Percentiles rank a stretch among this genome's conserved stretches.
These are phyloP conservation scores for Grosmannia clavigera DNA, from an alignment of 2,329 filamentous ascomycete species.

Conservation along the genomic window DNA sequence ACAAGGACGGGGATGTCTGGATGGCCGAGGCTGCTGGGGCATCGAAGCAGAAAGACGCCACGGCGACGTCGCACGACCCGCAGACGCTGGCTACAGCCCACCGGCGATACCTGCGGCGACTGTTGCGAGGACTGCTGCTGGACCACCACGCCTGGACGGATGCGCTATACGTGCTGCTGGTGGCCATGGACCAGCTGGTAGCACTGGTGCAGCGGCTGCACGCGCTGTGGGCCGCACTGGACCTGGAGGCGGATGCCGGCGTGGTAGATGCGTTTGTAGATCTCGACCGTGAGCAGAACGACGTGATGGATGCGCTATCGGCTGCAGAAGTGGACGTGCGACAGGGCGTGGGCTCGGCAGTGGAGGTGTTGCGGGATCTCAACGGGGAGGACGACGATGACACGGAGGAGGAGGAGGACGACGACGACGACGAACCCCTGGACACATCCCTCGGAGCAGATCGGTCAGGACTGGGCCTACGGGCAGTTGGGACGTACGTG, in stretches of 20 bases:
- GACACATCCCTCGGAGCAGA: constrained; percentile 23
- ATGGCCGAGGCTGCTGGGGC: constrained; percentile 14
- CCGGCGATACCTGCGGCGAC: constrained; percentile 56
- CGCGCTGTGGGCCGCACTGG: constrained; percentile 61
- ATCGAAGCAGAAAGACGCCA: not conserved
- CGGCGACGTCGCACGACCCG: constrained; percentile 45
- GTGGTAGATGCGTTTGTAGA: constrained; percentile 66
- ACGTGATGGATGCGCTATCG: constrained; percentile 52
- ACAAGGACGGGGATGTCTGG: constrained; percentile 30
- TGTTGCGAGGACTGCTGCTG: constrained; percentile 55
- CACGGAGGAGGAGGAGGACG: constrained; percentile 12
- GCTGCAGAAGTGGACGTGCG: constrained; percentile 54
- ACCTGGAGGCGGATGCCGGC: constrained; percentile 71
- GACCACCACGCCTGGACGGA: constrained; percentile 51
- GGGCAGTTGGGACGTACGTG: constrained; percentile 44
- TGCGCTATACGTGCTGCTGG: constrained; percentile 52
- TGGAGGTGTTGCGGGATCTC: constrained; percentile 37
- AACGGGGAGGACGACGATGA: constrained; percentile 24
- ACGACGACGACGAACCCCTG: constrained; percentile 22
- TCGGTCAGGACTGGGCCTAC: constrained; percentile 16
- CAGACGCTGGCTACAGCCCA: constrained; percentile 76
- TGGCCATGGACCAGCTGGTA: constrained; percentile 69
- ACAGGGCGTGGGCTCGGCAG: constrained; percentile 52
- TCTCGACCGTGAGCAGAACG: constrained; percentile 57
- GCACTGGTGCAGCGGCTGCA: constrained; percentile 66